Evolutionary conservation across 2,329 filamentous ascomycete genomes (phyloP).

Genomic region (Pezicula carpinea): DNA sequence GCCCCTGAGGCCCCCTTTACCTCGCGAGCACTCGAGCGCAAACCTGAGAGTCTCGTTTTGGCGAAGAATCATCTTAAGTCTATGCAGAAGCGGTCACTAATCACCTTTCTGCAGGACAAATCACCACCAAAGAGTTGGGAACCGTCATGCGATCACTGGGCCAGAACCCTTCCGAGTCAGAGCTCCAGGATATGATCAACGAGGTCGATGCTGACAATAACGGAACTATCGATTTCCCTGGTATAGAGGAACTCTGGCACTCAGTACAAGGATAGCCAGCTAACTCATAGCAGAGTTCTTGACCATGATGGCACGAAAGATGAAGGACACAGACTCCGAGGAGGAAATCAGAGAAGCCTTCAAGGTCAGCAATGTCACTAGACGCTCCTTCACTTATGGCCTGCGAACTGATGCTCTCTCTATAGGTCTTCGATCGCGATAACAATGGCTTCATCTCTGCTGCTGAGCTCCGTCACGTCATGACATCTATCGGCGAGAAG

Average conservation of each 20-base stretch:
- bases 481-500: conserved; percentile 90
- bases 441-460: conserved; percentile 92
- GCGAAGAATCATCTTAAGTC: no score
- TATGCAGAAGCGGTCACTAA: conserved; percentile 11
- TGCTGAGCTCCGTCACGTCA: conserved; percentile 82
- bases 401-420: conserved; percentile 9
- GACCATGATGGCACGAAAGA: conserved; percentile 92
- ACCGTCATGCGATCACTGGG: conserved; percentile 88
- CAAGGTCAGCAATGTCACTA: conserved; percentile 52
- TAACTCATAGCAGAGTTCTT: conserved; percentile 63
- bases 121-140: conserved; percentile 85
- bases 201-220: conserved; percentile 92
- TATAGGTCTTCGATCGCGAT: conserved; percentile 74
- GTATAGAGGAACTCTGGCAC: conserved; percentile 43
- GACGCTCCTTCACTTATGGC: background rate
- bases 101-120: conserved; percentile 59
- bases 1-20: background rate
- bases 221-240: conserved; percentile 86
- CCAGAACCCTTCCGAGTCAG: conserved; percentile 85
- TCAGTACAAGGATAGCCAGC: conserved; percentile 22
- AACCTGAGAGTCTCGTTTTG: background rate
- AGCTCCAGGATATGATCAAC: conserved; percentile 92
- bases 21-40: background rate
- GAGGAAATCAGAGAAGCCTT: conserved; percentile 88
- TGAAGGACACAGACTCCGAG: conserved; percentile 90